Base-by-base conservation (phyloP, 768 basidiomycete species). In the Lentinula boryana region DNA sequence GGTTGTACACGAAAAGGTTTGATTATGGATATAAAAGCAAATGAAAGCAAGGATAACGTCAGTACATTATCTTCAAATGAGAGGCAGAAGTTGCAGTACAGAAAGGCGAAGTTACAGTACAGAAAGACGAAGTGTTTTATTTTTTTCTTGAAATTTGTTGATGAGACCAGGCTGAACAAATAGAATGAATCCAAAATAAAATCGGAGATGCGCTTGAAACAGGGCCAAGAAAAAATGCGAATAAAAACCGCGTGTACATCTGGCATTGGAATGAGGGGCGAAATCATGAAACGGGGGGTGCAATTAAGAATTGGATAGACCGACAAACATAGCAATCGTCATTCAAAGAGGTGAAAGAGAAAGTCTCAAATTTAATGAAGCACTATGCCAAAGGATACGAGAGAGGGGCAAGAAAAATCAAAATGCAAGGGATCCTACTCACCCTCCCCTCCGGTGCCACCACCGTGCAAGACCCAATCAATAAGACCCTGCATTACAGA, bases 401-500 rank as follows among this genome's bases (percentile, higher is more conserved):
- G n/a, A 32, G 52, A 12, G 50, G 51, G 3, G 21, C 33, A 23
- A 40, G 23, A 61, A 54, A 61, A 41, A n/a, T 15, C 18, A 50
- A 38, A 21, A 43, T 8, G 27, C 41, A 43, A n/a, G n/a, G 33
- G 43, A 57, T 33, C 38, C 61, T 62, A 33, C 43, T 66, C 46
- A 38, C 60, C 55, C 38, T 43, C 52, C 58, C 60, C 52, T 60
- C 58, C 49, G 35, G 38, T 27, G 31, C 38, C 74, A 91, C 91
- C 63, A 82, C 74, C 65, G 13, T 88, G 85, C 66, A 94, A 75
- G 71, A 91, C 89, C 74, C 91, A 91, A 61, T 87, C 85, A 66
- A 95, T 87, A 62, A 94, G 69, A 66, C 83, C 85, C 73, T 92
- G 88, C 84, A 92, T 87, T 58, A 93, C 71, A 44, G 84, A 84